Evolutionary conservation across 306 rosid genomes (phyloP).

Genomic region (Ormosia semicastrata): DNA sequence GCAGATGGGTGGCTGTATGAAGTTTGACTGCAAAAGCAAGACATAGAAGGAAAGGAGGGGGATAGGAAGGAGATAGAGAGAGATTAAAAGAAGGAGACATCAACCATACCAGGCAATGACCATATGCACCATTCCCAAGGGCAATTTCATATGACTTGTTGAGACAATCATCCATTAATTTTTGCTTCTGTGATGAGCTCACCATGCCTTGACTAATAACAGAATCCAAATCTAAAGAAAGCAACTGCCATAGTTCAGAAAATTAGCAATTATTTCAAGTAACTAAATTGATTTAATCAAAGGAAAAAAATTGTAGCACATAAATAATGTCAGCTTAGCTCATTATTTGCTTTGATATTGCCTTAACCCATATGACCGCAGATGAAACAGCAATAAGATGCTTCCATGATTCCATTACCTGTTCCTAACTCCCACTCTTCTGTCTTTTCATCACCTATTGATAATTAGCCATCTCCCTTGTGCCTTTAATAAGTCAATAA

Average conservation of each 20-base stretch:
- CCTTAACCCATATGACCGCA: neutral
- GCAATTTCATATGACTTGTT: slow-evolving; percentile 58
- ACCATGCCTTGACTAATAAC: slow-evolving; percentile 60
- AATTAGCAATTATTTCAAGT: neutral
- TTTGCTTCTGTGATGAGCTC: slow-evolving; percentile 68
- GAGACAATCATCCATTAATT: slow-evolving; percentile 58
- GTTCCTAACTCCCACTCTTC: too few species aligned
- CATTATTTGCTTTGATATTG: neutral
- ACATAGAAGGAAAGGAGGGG: neutral
- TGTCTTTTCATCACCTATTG: too few species aligned
- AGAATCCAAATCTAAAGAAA: slow-evolving; percentile 59
- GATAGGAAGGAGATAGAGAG: neutral
- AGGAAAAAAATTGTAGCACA: neutral
- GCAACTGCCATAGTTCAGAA: slow-evolving; percentile 55
- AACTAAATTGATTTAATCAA: neutral
- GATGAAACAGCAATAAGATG: neutral
- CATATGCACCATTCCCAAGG: slow-evolving; percentile 66
- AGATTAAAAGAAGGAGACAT: neutral
- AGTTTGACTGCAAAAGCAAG: neutral
- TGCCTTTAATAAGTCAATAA: neutral
- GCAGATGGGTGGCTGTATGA: neutral
- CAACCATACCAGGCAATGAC: slow-evolving; percentile 69
- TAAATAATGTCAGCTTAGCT: neutral
- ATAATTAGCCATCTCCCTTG: neutral
- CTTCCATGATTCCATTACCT: neutral